Conservation (phyloP, 1,284 basidiomycete species). For the Ceratobasidium sp. region DNA sequence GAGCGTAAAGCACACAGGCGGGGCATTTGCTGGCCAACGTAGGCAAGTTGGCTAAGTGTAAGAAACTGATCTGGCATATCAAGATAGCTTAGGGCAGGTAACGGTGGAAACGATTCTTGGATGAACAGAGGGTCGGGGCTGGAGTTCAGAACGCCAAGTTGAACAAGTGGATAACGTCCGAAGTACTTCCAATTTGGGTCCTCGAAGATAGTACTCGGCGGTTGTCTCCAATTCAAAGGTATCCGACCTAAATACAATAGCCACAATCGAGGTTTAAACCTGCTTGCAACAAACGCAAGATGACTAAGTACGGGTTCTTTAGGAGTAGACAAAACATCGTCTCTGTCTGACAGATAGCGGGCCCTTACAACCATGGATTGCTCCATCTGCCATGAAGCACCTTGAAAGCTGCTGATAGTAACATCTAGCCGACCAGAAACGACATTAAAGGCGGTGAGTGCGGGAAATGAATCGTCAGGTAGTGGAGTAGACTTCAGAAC, state of each 20-base stretch:
- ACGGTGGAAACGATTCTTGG: neutral
- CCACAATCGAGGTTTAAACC: neutral
- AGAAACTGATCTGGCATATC: neutral
- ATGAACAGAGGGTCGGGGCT: neutral
- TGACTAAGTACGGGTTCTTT: no score
- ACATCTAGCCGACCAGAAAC: neutral
- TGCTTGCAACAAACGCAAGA: no score
- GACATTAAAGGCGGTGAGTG: neutral
- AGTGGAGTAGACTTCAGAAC: neutral
- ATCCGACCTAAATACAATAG: no score
- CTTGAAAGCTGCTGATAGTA: no score
- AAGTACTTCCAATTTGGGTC: no score
- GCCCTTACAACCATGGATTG: neutral
- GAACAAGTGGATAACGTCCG: no score
- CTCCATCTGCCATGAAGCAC: neutral
- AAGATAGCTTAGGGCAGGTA: neutral
- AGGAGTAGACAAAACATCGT: no score
- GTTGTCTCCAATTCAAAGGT: no score
- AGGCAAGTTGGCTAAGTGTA: neutral
- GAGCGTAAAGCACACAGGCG: neutral
- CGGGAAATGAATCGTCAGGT: slow-evolving; percentile 1
- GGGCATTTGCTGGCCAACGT: neutral
- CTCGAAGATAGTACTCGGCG: no score
- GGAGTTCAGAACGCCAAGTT: no score
- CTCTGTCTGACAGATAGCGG: no score